Evolutionary conservation across 257 asterid species (phyloP).

Genomic region (Ilex aquifolium): DNA sequence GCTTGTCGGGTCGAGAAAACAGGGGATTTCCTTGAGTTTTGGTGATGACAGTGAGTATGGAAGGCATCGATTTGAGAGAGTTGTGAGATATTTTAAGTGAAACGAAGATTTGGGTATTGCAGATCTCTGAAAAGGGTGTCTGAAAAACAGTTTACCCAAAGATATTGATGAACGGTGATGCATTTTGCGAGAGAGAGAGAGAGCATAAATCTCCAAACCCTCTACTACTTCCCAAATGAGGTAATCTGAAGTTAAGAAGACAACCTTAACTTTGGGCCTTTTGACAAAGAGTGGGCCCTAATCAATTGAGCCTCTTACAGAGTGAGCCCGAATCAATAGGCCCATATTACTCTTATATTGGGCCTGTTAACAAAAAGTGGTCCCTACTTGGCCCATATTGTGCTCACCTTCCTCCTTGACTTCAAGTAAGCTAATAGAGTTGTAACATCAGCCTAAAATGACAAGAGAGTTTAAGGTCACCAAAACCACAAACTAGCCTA

Average conservation of each 20-base stretch:
- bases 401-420: no score
- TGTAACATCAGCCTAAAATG: neutral
- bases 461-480: constrained; percentile 2
- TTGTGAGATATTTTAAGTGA: constrained; percentile 12
- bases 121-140: constrained; percentile 25
- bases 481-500: constrained; percentile 8
- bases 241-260: no score
- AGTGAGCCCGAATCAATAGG: no score
- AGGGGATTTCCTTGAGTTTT: constrained; percentile 17
- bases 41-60: constrained; percentile 1
- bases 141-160: constrained; percentile 29
- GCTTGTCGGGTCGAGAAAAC: constrained; percentile 17
- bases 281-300: no score
- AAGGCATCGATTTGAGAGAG: constrained; percentile 15
- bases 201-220: neutral
- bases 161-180: constrained; percentile 40
- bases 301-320: no score
- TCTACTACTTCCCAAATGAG: no score
- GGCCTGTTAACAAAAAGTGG: no score
- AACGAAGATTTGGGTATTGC: constrained; percentile 27
- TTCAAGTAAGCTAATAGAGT: no score
- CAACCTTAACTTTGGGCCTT: no score
- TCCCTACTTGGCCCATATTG: no score
- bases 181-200: constrained; percentile 28
- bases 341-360: no score